Evolutionary conservation across 2,329 filamentous ascomycete species (phyloP).

Genomic region (Pseudogymnoascus sp.): DNA sequence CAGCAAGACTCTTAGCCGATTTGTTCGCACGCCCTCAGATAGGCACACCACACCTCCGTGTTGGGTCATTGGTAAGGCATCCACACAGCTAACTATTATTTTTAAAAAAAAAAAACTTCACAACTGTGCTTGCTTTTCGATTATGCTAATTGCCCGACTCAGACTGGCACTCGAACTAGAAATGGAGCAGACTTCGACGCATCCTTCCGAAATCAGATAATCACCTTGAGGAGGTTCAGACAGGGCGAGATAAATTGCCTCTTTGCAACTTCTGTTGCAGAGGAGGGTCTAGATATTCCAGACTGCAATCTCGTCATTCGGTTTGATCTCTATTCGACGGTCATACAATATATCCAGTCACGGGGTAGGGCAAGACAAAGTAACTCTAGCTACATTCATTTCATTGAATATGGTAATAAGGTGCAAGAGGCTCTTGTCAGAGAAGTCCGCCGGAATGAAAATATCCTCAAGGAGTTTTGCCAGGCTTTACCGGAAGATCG

Average conservation of each 20-base stretch:
- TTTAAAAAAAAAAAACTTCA: too few species aligned
- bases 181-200: slow-evolving; percentile 45
- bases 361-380: slow-evolving; percentile 72
- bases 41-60: slow-evolving; percentile 47
- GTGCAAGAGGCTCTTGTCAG: slow-evolving; percentile 48
- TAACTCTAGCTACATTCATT: slow-evolving; percentile 73
- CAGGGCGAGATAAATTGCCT: slow-evolving; percentile 52
- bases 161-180: slow-evolving; percentile 41
- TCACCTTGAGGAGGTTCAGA: slow-evolving; percentile 59
- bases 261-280: slow-evolving; percentile 57
- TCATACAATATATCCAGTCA: slow-evolving; percentile 94
- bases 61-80: slow-evolving; percentile 50
- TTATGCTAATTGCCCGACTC: background rate
- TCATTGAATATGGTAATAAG: slow-evolving; percentile 65
- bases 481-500: slow-evolving; percentile 64
- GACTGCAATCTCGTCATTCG: slow-evolving; percentile 60
- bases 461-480: slow-evolving; percentile 67
- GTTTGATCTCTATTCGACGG: slow-evolving; percentile 80
- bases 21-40: slow-evolving; percentile 52
- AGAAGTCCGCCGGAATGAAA: slow-evolving; percentile 53
- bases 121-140: background rate
- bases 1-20: slow-evolving; percentile 62
- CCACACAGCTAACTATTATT: background rate
- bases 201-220: slow-evolving; percentile 64
- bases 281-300: slow-evolving; percentile 60